These are phyloP conservation scores for Cyberlindnera mrakii DNA, from an alignment of 805 yeast species.

Conservation along the genomic window DNA sequence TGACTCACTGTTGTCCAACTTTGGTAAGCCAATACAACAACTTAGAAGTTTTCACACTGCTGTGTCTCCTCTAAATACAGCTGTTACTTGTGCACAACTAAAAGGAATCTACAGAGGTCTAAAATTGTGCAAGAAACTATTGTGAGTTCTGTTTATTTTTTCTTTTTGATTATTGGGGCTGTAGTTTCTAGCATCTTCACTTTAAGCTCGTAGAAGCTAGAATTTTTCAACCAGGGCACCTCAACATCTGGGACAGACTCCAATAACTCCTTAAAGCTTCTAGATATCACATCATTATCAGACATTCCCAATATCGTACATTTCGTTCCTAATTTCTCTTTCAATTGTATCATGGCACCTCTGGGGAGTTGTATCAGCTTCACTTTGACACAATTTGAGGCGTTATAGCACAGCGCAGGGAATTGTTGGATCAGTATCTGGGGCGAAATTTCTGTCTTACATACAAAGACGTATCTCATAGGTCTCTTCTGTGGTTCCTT, in stretches of 20 bases:
- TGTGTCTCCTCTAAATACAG: too few relatives aligned
- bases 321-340: slow-evolving; percentile 25
- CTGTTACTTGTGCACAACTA: too few relatives aligned
- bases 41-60: background rate
- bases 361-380: slow-evolving; percentile 58
- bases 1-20: background rate
- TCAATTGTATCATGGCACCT: slow-evolving; percentile 26
- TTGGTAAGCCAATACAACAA: background rate
- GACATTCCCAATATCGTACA: slow-evolving; percentile 29
- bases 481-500: slow-evolving; percentile 3
- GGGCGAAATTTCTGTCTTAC: slow-evolving; percentile 51
- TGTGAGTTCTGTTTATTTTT: slow-evolving; percentile 19
- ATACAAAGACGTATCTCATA: slow-evolving; percentile 43
- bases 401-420: slow-evolving; percentile 48
- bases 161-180: slow-evolving; percentile 32
- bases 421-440: slow-evolving; percentile 46
- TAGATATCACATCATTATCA: slow-evolving; percentile 12
- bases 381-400: slow-evolving; percentile 31
- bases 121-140: background rate
- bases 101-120: background rate
- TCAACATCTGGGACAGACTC: slow-evolving; percentile 29
- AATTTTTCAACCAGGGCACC: slow-evolving; percentile 40
- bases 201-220: slow-evolving; percentile 31
- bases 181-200: slow-evolving; percentile 40
- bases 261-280: slow-evolving; percentile 23